Evolutionary conservation across 2,329 filamentous ascomycete species (phyloP), one percentile per base, ranked within the genome.

Genomic region (Cytospora mali): DNA sequence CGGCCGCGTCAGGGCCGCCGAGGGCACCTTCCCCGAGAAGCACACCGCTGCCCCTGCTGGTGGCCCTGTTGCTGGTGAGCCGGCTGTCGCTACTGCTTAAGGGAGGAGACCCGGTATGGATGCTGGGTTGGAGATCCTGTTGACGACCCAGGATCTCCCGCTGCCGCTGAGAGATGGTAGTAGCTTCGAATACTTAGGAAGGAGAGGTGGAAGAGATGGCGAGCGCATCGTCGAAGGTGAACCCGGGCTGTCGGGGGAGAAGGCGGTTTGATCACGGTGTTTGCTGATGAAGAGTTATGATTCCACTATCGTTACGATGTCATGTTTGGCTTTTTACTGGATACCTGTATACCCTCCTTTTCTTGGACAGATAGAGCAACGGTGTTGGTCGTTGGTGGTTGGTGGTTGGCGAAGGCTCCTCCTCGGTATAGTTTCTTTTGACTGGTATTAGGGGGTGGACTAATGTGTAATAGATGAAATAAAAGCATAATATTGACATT

Each of bases 21-120:
- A 68, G 14, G 77, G 77, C n/a, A 71, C 73, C 51, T 81, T 75
- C 72, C 80, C 79, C 53, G 81, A 83, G 73, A 83, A 83, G 75
- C 65, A 69, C 46, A 62, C 69, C 0, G 58, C 73, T 6, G 66
- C 71, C 29, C 21, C 68, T 4, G 64, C 68, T 6, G 65, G 71
- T n/a, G 69, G 68, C 7, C 57, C 65, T 25, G 56, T 61, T 18
- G 33, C 58, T 16, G 62, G 50, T n/a, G 60, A 58, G 55, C 55
- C 61, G 4, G 52, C 60, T 14, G n/a, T 55, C 13, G 48, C 56
- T 51, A 48, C 57, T 14, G 64, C 53, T 2, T 65, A 63, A 23
- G 3, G 13, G 18, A 23, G 28, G 13, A 21, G n/a, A 6, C 18
- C 11, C 18, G 16, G 11, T 25, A 23, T 2, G 18, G 27, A 33